phyloP scores from a whole-genome alignment of 2,329 filamentous ascomycete genomes.

The Emydomyces testavorans region DNA sequence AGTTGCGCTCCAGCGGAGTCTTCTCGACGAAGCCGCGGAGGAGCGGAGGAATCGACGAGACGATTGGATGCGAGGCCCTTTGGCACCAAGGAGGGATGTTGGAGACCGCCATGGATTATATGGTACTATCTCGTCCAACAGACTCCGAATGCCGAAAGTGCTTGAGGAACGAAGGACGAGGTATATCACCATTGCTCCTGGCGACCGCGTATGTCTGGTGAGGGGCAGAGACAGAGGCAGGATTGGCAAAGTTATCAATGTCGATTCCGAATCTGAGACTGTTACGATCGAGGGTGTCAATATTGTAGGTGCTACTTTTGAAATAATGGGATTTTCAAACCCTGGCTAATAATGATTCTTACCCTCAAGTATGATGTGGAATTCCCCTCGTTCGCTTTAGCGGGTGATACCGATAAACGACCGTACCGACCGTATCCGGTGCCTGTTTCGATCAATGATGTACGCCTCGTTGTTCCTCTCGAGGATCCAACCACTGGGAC shows the following conservation, averaged over 20 bases:
- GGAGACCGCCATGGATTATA: conserved; percentile 48
- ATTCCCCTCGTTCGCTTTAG: conserved; percentile 29
- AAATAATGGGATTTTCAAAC: neutral
- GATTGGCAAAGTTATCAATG: conserved; percentile 58
- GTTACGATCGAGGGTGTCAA: conserved; percentile 53
- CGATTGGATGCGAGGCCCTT: conserved; percentile 64
- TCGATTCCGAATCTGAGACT: conserved; percentile 46
- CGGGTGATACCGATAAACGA: conserved; percentile 29
- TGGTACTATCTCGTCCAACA: conserved; percentile 42
- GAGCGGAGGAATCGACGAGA: conserved; percentile 53
- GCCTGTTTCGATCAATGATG: conserved; percentile 54
- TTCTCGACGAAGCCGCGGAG: conserved; percentile 32
- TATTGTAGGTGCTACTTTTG: conserved; percentile 44
- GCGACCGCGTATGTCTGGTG: conserved; percentile 73
- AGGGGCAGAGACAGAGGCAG: conserved; percentile 70
- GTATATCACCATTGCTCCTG: conserved; percentile 51
- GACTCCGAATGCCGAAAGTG: conserved; percentile 31
- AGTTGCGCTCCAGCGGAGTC: conserved; percentile 25
- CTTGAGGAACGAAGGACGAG: conserved; percentile 30
- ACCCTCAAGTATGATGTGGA: conserved; percentile 31
- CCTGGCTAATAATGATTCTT: neutral
- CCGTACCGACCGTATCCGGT: conserved; percentile 41
- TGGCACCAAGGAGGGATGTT: conserved; percentile 66
- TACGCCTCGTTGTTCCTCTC: conserved; percentile 73
- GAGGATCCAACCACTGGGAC: conserved; percentile 52